A percentile compares a stretch with the other conserved stretches of the same genome.
Conservation (phyloP, 352 stramenopile genomes). For the Phytophthora brassicae region DNA sequence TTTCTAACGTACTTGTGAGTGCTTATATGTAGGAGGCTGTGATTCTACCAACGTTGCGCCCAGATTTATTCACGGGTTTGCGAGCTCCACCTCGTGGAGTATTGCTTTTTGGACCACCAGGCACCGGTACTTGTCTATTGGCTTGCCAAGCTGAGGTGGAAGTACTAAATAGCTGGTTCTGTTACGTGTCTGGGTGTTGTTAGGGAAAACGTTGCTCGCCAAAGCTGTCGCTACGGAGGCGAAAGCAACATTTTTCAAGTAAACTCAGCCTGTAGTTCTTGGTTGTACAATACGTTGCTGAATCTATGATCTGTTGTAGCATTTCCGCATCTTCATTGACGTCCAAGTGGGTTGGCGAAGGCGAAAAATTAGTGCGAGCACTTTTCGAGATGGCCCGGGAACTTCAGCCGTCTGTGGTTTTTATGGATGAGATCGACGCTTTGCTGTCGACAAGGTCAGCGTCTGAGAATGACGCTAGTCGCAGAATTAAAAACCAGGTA, state of each 20-base stretch:
- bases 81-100: conserved; percentile 68
- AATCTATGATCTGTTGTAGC: conserved; percentile 34
- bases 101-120: conserved; percentile 80
- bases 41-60: conserved; percentile 79
- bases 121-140: conserved; percentile 44
- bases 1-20: conserved; percentile 1
- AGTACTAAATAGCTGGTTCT: background rate
- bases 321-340: conserved; percentile 89
- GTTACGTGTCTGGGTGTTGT: background rate
- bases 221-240: conserved; percentile 84
- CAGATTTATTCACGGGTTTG: conserved; percentile 83
- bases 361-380: conserved; percentile 94
- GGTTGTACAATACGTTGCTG: conserved; percentile 4
- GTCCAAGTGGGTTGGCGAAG: conserved; percentile 90
- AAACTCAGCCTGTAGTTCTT: background rate
- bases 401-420: conserved; percentile 84
- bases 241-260: conserved; percentile 87
- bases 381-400: conserved; percentile 92
- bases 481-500: conserved; percentile 90
- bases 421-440: conserved; percentile 91
- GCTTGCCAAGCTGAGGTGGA: background rate
- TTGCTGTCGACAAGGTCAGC: conserved; percentile 72
- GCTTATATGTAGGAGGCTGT: conserved; percentile 73
- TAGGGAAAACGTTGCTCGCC: conserved; percentile 82
- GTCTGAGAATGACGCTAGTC: conserved; percentile 85